Evolutionary conservation across 345 rosid genomes (phyloP).

Genomic region (Dipteronia sinensis): DNA sequence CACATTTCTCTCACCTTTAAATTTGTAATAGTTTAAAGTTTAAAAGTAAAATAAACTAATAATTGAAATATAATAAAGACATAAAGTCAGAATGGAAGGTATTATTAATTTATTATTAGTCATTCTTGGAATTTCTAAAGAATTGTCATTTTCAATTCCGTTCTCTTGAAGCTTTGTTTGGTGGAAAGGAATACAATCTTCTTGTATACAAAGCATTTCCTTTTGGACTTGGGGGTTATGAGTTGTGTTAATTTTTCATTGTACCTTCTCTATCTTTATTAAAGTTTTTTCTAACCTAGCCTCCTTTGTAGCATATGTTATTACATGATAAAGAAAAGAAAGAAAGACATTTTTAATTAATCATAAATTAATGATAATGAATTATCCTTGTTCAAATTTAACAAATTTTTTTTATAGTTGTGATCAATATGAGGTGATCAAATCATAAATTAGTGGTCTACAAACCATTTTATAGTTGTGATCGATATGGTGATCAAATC

Average conservation of each 20-base stretch:
- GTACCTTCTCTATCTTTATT: no score
- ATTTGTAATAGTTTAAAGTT: no score
- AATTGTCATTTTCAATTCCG: not conserved
- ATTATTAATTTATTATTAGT: not conserved
- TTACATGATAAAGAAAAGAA: no score
- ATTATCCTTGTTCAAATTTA: not conserved
- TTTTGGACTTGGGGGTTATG: not conserved
- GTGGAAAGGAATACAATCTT: not conserved
- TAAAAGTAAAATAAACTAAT: not conserved
- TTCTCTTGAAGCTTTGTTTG: not conserved
- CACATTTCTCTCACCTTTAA: no score
- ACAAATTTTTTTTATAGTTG: not conserved
- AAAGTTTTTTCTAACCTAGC: no score
- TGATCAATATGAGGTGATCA: not conserved
- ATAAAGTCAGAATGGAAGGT: not conserved
- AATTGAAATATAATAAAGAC: no score
- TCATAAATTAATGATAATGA: not conserved
- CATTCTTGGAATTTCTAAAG: not conserved
- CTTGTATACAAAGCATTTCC: not conserved
- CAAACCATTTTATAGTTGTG: not conserved
- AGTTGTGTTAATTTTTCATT: no score
- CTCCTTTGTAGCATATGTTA: no score
- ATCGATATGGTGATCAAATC: no score
- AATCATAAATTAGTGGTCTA: no score
- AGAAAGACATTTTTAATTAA: no score